Base-by-base conservation (phyloP, 495 filamentous ascomycete species). In the Podospora australis region DNA sequence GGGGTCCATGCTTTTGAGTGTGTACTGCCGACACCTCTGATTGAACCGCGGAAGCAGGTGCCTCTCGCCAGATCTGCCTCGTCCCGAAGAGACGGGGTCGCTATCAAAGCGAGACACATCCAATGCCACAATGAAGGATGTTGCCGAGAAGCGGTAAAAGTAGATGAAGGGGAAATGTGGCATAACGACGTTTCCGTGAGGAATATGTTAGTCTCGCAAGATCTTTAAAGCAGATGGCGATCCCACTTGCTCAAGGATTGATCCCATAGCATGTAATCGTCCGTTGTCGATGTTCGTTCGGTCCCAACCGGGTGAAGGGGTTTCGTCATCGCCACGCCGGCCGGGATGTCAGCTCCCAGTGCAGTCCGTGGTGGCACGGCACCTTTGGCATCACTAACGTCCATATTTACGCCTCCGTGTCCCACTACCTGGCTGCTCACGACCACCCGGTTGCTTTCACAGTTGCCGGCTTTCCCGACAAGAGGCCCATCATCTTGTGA, bases 391-490 rank as follows among this genome's bases (percentile, higher is more conserved):
- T 62, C 66, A 8, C 60, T 72, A 41, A 70, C 67, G 13, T 64
- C 68, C 16, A 50, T 72, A 28, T 72, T 72, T 55, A 61, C 46
- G 19, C 67, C 65, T 5, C 63, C 67, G 10, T 72, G 67, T 44
- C 54, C 63, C 25, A 65, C 59, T 3, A 60, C 59, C 14, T 70
- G 67, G 67, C 58, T 70, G 19, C 28, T 70, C 34, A 67, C 65
- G 5, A 62, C 59, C 2, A 67, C 60, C 22, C 60, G 60, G 56
- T 34, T 60, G 46, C 65, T 58, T 11, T 72, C 69, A 10, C 69
- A 70, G 51, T 63, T 60, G 24, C 69, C 68, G 4, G 22, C 55
- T 2, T 70, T 72, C 40, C 65, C 69, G 6, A 63, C 57, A 7
- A 40, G 51, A 14, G 66, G 63, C 1, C 59, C 68, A 8, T 30